Conservation (phyloP, 1,139 yeast species). For the Debaryomyces singareniensis region DNA sequence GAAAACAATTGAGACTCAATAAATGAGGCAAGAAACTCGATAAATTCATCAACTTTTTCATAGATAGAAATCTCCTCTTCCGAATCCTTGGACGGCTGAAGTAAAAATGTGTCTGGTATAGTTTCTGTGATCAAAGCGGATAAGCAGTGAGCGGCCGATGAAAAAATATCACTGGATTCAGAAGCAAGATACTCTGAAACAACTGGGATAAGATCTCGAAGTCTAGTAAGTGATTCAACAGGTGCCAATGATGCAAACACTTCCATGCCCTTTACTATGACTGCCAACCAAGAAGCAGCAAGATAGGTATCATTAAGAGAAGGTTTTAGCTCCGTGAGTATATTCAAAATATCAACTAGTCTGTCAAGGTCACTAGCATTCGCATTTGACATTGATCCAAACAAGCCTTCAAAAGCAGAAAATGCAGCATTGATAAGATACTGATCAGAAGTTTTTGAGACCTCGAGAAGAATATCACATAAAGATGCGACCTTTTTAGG, state of each 20-base stretch:
- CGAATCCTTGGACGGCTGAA: constrained; percentile 41
- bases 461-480: constrained; percentile 68
- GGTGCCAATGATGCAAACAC: constrained; percentile 62
- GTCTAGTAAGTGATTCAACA: constrained; percentile 44
- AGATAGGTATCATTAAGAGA: constrained; percentile 74
- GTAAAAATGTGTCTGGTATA: constrained; percentile 53
- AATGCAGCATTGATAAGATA: constrained; percentile 76
- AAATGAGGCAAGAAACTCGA: constrained; percentile 42
- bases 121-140: constrained; percentile 67
- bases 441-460: constrained; percentile 81
- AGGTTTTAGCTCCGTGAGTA: constrained; percentile 77
- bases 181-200: constrained; percentile 61
- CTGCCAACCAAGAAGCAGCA: constrained; percentile 94
- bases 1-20: constrained; percentile 55
- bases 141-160: constrained; percentile 81
- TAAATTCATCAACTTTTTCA: constrained; percentile 52
- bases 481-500: constrained; percentile 57
- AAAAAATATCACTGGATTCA: constrained; percentile 59
- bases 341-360: constrained; percentile 57
- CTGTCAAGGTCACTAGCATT: constrained; percentile 59
- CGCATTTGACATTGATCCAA: constrained; percentile 64
- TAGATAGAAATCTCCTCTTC: constrained; percentile 38
- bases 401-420: constrained; percentile 78
- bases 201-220: constrained; percentile 52
- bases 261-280: constrained; percentile 78